Evolutionary conservation across 345 rosid species (phyloP).

Genomic region (Physaria fendleri): DNA sequence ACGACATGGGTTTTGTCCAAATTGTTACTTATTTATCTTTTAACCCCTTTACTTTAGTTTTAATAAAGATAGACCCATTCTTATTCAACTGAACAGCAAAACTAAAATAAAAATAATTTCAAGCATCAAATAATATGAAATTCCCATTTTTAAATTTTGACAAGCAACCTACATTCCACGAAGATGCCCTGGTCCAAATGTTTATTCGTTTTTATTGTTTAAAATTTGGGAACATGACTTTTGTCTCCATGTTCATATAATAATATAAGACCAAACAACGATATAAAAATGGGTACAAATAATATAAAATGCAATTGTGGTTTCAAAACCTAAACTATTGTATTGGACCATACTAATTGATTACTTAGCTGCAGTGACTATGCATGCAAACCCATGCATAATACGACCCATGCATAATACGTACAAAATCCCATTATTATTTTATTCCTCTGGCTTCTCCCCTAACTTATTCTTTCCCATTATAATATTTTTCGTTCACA

Average conservation of each 20-base stretch:
- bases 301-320: conserved; percentile 11
- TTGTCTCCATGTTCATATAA: conserved; percentile 16
- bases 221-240: conserved; percentile 1
- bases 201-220: conserved; percentile 20
- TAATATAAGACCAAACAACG: conserved; percentile 11
- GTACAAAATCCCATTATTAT: conserved; percentile 27
- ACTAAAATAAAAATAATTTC: background rate
- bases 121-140: conserved; percentile 10
- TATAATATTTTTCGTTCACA: conserved; percentile 6
- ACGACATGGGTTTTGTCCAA: background rate
- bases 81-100: background rate
- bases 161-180: conserved; percentile 29
- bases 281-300: conserved; percentile 3
- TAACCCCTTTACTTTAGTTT: background rate
- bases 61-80: background rate
- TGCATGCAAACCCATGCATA: conserved; percentile 39
- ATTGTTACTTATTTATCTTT: background rate
- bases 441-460: conserved; percentile 7
- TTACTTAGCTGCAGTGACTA: conserved; percentile 27
- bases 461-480: conserved; percentile 22
- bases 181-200: conserved; percentile 22
- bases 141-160: background rate
- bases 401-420: conserved; percentile 39
- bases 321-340: conserved; percentile 23
- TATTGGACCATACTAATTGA: conserved; percentile 26